Percentiles rank a stretch among this genome's conserved stretches.
Conservation (phyloP, 1,284 basidiomycete genomes). For the Pseudozyma tsukubaensis region DNA sequence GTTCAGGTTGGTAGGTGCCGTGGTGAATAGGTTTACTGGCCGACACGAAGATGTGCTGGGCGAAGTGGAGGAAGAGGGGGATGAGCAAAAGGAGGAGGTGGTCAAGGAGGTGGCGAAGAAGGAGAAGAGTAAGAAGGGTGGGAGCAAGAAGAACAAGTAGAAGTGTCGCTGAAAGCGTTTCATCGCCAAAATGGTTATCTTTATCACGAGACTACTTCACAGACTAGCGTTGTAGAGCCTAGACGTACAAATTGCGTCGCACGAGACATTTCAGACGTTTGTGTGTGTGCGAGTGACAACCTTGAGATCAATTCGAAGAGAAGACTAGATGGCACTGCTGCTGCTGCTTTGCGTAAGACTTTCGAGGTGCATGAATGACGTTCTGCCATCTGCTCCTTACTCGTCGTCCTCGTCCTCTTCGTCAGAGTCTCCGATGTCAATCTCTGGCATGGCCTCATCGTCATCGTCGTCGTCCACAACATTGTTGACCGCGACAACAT, state of each 20-base stretch:
- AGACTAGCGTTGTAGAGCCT: too few species aligned
- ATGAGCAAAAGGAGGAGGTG: conserved; percentile 5
- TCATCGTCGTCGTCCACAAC: conserved; percentile 38
- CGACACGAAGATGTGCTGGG: conserved; percentile 27
- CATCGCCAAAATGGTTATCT: too few species aligned
- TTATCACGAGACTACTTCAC: too few species aligned
- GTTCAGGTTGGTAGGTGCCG: conserved; percentile 22
- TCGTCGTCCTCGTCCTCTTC: conserved; percentile 23
- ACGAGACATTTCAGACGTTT: not conserved
- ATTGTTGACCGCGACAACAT: too few species aligned
- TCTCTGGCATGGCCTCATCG: conserved; percentile 54
- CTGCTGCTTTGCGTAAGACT: too few species aligned
- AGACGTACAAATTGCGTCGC: too few species aligned
- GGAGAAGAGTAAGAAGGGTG: conserved; percentile 14
- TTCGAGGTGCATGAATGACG: too few species aligned
- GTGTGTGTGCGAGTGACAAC: not conserved
- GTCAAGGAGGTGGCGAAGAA: not conserved
- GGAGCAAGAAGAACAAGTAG: conserved; percentile 30
- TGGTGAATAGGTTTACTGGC: conserved; percentile 30
- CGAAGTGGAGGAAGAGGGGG: conserved; percentile 21
- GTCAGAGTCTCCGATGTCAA: conserved; percentile 52
- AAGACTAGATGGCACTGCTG: too few species aligned
- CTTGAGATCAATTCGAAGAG: too few species aligned
- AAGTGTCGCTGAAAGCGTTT: not conserved
- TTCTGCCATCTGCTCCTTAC: not conserved